Evolutionary conservation across 352 stramenopile species (phyloP).

Genomic region (Phytophthora vignae): DNA sequence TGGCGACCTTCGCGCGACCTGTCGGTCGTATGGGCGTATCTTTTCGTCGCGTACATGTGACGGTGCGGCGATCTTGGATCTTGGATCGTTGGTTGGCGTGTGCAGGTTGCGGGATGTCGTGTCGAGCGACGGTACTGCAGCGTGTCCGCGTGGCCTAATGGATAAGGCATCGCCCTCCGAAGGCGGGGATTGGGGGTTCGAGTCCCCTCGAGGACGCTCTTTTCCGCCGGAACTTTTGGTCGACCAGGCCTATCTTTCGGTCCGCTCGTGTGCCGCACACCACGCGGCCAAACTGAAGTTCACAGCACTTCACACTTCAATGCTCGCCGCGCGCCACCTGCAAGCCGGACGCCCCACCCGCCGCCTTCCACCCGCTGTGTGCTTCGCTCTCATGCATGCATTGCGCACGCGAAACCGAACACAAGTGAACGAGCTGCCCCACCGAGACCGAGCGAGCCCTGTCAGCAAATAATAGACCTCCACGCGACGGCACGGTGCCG

Average conservation of each 20-base stretch:
- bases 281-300: not conserved
- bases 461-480: not conserved
- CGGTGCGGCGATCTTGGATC: not conserved
- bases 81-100: not conserved
- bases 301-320: too few relatives aligned
- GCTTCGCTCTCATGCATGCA: not conserved
- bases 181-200: slow-evolving; percentile 77
- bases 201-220: slow-evolving; percentile 68
- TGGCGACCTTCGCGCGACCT: not conserved
- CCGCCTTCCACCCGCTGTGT: not conserved
- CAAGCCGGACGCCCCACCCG: not conserved
- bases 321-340: not conserved
- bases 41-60: not conserved
- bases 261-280: not conserved
- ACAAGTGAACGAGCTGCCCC: not conserved
- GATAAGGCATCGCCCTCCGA: slow-evolving; percentile 80
- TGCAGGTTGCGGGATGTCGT: not conserved
- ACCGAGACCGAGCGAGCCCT: not conserved
- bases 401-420: not conserved
- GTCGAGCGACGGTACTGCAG: not conserved
- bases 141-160: slow-evolving; percentile 61
- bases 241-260: not conserved
- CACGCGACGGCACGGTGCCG: not conserved
- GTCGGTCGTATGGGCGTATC: not conserved
- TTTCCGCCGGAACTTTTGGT: slow-evolving; percentile 17